phyloP scores from a whole-genome alignment of 345 rosid genomes.

The Hibiscus tridactylites region DNA sequence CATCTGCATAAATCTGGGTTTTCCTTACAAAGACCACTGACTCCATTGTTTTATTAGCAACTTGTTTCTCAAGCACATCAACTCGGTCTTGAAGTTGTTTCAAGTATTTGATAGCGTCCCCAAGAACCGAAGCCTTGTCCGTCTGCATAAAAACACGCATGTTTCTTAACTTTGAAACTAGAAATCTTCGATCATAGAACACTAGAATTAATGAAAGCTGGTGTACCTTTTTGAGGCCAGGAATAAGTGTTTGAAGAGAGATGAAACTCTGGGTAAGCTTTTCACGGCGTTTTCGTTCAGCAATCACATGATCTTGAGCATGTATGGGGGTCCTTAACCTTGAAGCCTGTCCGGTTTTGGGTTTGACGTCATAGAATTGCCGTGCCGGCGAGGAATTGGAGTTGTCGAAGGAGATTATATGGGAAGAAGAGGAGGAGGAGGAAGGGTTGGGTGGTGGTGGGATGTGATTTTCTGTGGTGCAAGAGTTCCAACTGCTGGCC shows the following conservation, averaged over 20 bases:
- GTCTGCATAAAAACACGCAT: conserved; percentile 23
- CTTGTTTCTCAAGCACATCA: conserved; percentile 9
- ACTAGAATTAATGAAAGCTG: not conserved
- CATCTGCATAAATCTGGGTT: conserved; percentile 28
- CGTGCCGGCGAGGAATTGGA: conserved; percentile 14
- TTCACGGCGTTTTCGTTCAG: conserved; percentile 79
- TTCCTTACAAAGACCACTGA: conserved; percentile 47
- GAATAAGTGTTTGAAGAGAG: conserved; percentile 63
- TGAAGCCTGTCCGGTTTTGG: conserved; percentile 11
- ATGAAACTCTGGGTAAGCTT: conserved; percentile 61
- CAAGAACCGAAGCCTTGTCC: conserved; percentile 69
- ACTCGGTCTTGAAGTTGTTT: conserved; percentile 62
- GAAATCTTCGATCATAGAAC: not conserved
- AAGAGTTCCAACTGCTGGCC: conserved; percentile 25
- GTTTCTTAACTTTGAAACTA: not conserved
- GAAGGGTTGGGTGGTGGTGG: conserved; percentile 13
- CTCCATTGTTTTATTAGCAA: conserved; percentile 38
- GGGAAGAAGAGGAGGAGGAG: conserved; percentile 24
- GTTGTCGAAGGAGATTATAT: conserved; percentile 39
- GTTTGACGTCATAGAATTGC: conserved; percentile 11
- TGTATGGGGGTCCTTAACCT: conserved; percentile 34
- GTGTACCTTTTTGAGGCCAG: conserved; percentile 64
- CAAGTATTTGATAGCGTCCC: conserved; percentile 49
- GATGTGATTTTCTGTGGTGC: conserved; percentile 10
- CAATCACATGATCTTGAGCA: conserved; percentile 67